Base-by-base conservation (phyloP, 345 rosid species). In the Eucalyptus sp. region DNA sequence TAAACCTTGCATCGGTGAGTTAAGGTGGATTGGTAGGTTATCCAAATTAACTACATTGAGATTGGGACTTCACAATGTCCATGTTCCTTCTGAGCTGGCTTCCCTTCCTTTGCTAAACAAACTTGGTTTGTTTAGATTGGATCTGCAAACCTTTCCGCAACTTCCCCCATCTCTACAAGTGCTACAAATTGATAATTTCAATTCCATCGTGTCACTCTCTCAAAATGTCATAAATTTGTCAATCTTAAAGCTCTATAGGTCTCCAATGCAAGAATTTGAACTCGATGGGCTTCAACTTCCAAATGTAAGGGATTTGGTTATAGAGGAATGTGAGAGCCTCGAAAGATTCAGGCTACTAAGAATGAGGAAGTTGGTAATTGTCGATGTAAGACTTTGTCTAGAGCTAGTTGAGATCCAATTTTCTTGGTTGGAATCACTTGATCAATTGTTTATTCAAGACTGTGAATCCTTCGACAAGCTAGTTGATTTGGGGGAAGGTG, bases 381-480 rank as follows among this genome's bases (percentile, higher is more conserved):
- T 25, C 66, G 2, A 5, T 7, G 66, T 60, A 8, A 1, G 1
- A 1, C 0, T 5, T 5, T 25, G 31, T 60, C 31, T 7, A 11
- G 27, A 60, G 66, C 66, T 11, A 11, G 31, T 60, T 25, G 66
- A 60, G 66, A 13, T 11, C 66, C 33, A 4, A 12, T 29, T 27
- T 13, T 62, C 68, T 27, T 5, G 68, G 31, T 15, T 13, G 31
- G 7, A 13, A 27, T 27, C 16, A 62, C 68, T 27, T 15, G 4
- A 13, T 4, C 0, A 0, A 6, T 11, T 12, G 68, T 12, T 0
- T 29, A 11, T 60, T 62, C 16, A 27, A 29, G 3, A 5, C 1
- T 62, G 68, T 31, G 4, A 25, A 6, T 25, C n/a, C 64, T 25
- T 58, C 7, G 25, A 5, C 20, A 54, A 11, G 58, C 58, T 54